These are phyloP conservation scores for Suillus subluteus DNA, from an alignment of 768 basidiomycete species.

Conservation along the genomic window DNA sequence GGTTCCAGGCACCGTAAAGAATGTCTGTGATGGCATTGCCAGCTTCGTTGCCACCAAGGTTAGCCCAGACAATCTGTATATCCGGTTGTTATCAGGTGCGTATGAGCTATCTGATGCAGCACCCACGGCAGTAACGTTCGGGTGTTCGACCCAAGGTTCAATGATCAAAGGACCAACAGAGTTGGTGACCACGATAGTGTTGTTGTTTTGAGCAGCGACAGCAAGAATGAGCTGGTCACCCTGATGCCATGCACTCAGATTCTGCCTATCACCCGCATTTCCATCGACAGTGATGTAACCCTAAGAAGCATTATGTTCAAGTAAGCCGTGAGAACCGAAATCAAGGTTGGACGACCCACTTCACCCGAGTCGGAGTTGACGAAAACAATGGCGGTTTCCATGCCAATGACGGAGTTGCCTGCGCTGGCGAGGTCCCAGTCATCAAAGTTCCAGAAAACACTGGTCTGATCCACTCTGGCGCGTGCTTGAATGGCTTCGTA, in stretches of 20 bases:
- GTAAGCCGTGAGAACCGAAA: background rate
- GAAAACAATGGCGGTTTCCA: constrained; percentile 78
- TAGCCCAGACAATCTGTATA: constrained; percentile 50
- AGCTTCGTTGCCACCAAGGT: constrained; percentile 72
- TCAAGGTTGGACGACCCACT: constrained; percentile 26
- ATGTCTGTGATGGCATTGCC: constrained; percentile 80
- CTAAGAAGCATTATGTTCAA: constrained; percentile 31
- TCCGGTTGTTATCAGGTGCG: constrained; percentile 20
- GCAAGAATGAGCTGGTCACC: constrained; percentile 46
- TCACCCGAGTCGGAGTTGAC: constrained; percentile 86
- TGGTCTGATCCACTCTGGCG: constrained; percentile 67
- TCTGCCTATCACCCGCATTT: constrained; percentile 44
- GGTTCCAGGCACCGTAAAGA: constrained; percentile 77
- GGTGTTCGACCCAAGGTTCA: constrained; percentile 76
- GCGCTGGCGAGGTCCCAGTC: constrained; percentile 65
- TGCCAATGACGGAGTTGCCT: constrained; percentile 47
- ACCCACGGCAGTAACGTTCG: constrained; percentile 73
- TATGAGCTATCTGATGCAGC: constrained; percentile 28
- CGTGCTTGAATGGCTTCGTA: constrained; percentile 79
- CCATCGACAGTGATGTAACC: constrained; percentile 62
- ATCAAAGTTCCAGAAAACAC: constrained; percentile 68
- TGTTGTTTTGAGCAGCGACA: constrained; percentile 69
- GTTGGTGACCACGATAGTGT: constrained; percentile 82
- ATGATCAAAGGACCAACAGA: constrained; percentile 72
- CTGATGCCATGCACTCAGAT: constrained; percentile 43